phyloP scores from a whole-genome alignment of 352 stramenopile genomes.

The Phytophthora cryptogea region DNA sequence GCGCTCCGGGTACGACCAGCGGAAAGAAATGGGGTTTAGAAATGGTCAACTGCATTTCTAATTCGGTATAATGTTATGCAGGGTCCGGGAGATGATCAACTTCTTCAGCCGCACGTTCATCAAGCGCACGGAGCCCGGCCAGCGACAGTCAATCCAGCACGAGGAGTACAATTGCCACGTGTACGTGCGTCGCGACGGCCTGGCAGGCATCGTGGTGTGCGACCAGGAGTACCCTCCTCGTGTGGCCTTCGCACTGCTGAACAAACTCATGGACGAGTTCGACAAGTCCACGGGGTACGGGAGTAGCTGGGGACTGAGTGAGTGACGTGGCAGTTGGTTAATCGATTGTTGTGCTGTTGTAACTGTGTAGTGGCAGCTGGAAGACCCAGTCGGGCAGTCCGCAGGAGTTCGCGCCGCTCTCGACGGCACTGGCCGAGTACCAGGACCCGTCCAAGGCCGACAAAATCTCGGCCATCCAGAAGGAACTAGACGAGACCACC shows the following conservation, averaged over 20 bases:
- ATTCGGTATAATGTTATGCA: conserved; percentile 27
- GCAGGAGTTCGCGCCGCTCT: conserved; percentile 89
- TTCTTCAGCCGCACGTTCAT: conserved; percentile 99
- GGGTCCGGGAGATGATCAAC: conserved; percentile 98
- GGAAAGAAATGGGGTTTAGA: neutral
- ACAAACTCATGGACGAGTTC: conserved; percentile 97
- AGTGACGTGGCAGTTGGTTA: conserved; percentile 3
- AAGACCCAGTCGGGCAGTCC: conserved; percentile 68
- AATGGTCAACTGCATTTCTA: neutral
- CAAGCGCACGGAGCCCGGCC: conserved; percentile 95
- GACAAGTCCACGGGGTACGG: conserved; percentile 66
- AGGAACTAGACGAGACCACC: conserved; percentile 99
- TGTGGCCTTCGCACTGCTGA: conserved; percentile 98
- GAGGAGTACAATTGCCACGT: conserved; percentile 99
- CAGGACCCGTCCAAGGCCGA: conserved; percentile 98
- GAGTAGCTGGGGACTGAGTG: neutral
- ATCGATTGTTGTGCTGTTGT: conserved; percentile 38
- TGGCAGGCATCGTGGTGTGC: conserved; percentile 96
- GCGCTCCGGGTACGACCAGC: conserved; percentile 63
- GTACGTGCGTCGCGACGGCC: conserved; percentile 96
- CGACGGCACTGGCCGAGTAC: conserved; percentile 96
- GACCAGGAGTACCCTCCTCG: conserved; percentile 98
- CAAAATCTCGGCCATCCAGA: conserved; percentile 99
- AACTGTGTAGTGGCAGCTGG: conserved; percentile 51
- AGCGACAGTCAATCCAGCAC: conserved; percentile 98